Conservation (phyloP, 352 stramenopile species). For the Thalassiosira livingstoniorum region DNA sequence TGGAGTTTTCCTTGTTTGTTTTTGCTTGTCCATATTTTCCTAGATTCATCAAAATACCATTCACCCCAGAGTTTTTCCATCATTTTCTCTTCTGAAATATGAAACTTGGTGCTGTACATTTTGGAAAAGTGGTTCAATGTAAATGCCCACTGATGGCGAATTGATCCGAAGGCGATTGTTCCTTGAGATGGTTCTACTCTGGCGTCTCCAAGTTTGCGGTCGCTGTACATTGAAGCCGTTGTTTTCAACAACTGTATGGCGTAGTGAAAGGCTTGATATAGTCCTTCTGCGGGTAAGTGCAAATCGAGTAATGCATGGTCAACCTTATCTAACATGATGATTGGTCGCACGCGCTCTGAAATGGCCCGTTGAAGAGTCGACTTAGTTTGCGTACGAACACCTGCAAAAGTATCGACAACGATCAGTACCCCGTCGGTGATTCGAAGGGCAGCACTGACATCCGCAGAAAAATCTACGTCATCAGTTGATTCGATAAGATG, state of each 20-base stretch:
- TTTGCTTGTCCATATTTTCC: slow-evolving; percentile 97
- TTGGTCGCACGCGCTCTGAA: slow-evolving; percentile 95
- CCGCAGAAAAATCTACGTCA: slow-evolving; percentile 99
- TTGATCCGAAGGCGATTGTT: slow-evolving; percentile 98
- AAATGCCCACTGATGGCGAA: slow-evolving; percentile 99
- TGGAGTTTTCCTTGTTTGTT: slow-evolving; percentile 96
- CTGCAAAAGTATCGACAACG: slow-evolving; percentile 99
- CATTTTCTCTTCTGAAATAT: slow-evolving; percentile 98
- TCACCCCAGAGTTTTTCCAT: slow-evolving; percentile 99
- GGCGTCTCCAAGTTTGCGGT: slow-evolving; percentile 95
- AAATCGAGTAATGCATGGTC: slow-evolving; percentile 98
- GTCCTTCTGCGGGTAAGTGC: slow-evolving; percentile 97
- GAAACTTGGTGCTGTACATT: slow-evolving; percentile 99
- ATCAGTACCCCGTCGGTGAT: slow-evolving; percentile 99
- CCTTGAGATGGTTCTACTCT: slow-evolving; percentile 98
- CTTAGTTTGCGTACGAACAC: slow-evolving; percentile 99
- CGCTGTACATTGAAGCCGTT: slow-evolving; percentile 99
- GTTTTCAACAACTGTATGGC: slow-evolving; percentile 99
- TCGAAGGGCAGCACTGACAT: slow-evolving; percentile 98
- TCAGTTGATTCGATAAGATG: slow-evolving; percentile 99
- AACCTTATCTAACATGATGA: slow-evolving; percentile 99
- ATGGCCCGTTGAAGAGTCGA: slow-evolving; percentile 99
- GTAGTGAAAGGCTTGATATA: slow-evolving; percentile 98
- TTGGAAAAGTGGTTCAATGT: slow-evolving; percentile 99
- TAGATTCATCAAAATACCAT: slow-evolving; percentile 95